These are phyloP conservation scores for Phytopythium oedochilum DNA, from an alignment of 352 stramenopile genomes.

Conservation along the genomic window DNA sequence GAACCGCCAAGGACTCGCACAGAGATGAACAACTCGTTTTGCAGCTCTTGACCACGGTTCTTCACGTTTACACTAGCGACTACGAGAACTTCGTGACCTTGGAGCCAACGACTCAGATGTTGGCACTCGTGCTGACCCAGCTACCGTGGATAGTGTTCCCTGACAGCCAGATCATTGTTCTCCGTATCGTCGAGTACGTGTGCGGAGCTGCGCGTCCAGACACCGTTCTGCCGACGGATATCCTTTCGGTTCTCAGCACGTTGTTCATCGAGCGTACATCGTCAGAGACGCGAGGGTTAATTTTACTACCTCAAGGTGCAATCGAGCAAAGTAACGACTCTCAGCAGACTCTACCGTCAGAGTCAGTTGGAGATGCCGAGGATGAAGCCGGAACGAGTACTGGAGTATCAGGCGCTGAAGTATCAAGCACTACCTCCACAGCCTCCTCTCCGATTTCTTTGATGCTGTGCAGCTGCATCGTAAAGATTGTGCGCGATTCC, in stretches of 20 bases:
- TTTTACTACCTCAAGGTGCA: not conserved
- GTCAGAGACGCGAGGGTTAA: slow-evolving; percentile 17
- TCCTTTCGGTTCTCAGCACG: slow-evolving; percentile 60
- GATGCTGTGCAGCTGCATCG: slow-evolving; percentile 52
- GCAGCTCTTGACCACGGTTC: slow-evolving; percentile 55
- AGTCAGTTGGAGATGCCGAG: not conserved
- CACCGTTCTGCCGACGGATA: slow-evolving; percentile 37
- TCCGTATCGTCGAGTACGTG: slow-evolving; percentile 77
- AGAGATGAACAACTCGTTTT: slow-evolving; percentile 45
- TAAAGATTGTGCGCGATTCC: slow-evolving; percentile 51
- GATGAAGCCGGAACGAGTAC: too few relatives aligned
- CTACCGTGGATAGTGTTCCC: slow-evolving; percentile 47
- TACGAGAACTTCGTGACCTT: slow-evolving; percentile 71
- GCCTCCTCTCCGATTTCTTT: slow-evolving; percentile 14
- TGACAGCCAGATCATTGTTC: slow-evolving; percentile 60
- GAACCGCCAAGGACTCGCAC: not conserved
- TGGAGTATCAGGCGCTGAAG: not conserved
- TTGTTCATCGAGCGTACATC: slow-evolving; percentile 48
- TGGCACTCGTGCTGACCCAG: slow-evolving; percentile 67
- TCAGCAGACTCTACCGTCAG: not conserved
- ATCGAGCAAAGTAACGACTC: not conserved
- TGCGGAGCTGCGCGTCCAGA: slow-evolving; percentile 48
- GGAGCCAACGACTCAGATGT: slow-evolving; percentile 60
- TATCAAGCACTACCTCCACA: not conserved
- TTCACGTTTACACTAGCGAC: slow-evolving; percentile 69